phyloP scores from a whole-genome alignment of 2,329 filamentous ascomycete genomes.

The Fusarium coffeatum region DNA sequence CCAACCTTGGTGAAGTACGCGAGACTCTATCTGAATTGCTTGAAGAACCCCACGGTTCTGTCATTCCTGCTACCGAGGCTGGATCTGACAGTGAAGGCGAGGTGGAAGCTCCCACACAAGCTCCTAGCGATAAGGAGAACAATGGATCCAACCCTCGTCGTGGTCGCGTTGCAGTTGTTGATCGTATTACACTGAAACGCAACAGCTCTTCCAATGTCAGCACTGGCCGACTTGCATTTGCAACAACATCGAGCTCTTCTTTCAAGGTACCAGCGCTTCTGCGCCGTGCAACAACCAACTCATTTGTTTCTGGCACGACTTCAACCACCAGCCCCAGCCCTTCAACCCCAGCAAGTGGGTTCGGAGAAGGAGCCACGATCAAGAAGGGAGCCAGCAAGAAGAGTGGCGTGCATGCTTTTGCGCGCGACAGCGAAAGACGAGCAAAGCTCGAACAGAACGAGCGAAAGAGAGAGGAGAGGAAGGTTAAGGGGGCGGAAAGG shows the following conservation, averaged over 20 bases:
- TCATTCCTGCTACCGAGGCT: slow-evolving; percentile 59
- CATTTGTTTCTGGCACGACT: slow-evolving; percentile 57
- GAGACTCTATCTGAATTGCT: slow-evolving; percentile 86
- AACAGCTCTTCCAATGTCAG: slow-evolving; percentile 54
- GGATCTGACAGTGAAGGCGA: slow-evolving; percentile 58
- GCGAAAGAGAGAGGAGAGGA: slow-evolving; percentile 67
- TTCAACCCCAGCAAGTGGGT: slow-evolving; percentile 52
- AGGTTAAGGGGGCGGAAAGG: slow-evolving; percentile 67
- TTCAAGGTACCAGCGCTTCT: slow-evolving; percentile 80
- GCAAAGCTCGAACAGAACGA: slow-evolving; percentile 68
- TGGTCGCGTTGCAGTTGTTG: slow-evolving; percentile 65
- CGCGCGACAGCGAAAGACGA: slow-evolving; percentile 67
- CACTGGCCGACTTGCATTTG: slow-evolving; percentile 67
- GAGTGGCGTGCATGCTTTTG: slow-evolving; percentile 71
- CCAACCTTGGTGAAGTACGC: slow-evolving; percentile 82
- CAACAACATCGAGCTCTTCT: slow-evolving; percentile 54
- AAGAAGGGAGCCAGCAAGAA: slow-evolving; percentile 70
- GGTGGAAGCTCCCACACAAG: slow-evolving; percentile 36
- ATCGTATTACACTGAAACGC: slow-evolving; percentile 79
- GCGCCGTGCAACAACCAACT: slow-evolving; percentile 78
- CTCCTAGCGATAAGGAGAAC: slow-evolving; percentile 64
- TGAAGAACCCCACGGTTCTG: slow-evolving; percentile 69
- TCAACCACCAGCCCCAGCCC: slow-evolving; percentile 50
- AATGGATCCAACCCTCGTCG: slow-evolving; percentile 53
- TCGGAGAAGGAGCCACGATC: slow-evolving; percentile 65